Evolutionary conservation across 1,284 basidiomycete species (phyloP).

Genomic region (Fomitopsis betulina): DNA sequence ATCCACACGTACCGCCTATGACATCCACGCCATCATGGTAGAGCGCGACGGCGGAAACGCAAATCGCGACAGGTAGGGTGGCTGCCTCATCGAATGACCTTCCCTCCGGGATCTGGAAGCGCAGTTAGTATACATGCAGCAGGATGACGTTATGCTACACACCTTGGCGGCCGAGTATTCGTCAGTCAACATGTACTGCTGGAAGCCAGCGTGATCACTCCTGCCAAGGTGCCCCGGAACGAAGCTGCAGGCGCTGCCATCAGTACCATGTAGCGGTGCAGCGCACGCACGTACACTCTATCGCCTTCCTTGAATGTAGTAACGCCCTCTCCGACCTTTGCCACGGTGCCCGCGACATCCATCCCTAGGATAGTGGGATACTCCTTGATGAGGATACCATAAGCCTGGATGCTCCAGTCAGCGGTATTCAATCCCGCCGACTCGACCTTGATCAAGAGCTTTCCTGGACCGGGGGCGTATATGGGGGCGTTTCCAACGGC

Average conservation of each 20-base stretch:
- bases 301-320: constrained; percentile 10
- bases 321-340: constrained; percentile 14
- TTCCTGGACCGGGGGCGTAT: constrained; percentile 33
- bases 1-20: constrained; percentile 5
- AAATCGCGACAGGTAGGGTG: constrained; percentile 14
- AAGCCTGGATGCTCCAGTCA: constrained; percentile 39
- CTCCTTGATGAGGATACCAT: constrained; percentile 15
- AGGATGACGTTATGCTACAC: neutral
- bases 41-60: constrained; percentile 14
- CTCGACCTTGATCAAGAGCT: constrained; percentile 41
- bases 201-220: neutral
- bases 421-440: constrained; percentile 41
- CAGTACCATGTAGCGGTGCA: neutral
- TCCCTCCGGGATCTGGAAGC: constrained; percentile 12
- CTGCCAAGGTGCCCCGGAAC: constrained; percentile 5
- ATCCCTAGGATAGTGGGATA: constrained; percentile 19
- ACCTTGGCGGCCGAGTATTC: constrained; percentile 6
- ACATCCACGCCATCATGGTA: constrained; percentile 8
- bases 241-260: neutral
- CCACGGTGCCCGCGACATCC: constrained; percentile 16
- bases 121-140: neutral
- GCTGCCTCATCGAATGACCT: constrained; percentile 18
- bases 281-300: constrained; percentile 8
- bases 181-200: constrained; percentile 7
- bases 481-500: constrained; percentile 22